Base-by-base conservation (phyloP, 2,329 filamentous ascomycete species). In the Myriangium duriaei region DNA sequence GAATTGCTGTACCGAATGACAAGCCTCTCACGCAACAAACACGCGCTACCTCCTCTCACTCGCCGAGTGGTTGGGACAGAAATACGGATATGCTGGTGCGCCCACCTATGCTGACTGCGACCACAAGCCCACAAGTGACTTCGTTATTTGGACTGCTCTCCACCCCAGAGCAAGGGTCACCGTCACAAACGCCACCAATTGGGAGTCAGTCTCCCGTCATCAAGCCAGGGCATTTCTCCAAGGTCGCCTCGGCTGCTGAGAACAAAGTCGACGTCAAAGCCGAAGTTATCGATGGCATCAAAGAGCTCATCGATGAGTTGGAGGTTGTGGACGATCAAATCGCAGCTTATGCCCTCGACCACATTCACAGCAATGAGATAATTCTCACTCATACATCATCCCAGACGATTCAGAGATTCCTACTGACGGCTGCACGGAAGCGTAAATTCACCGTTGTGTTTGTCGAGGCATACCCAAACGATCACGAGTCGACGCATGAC, bases 271-370 rank as follows among this genome's bases (percentile, higher is more conserved):
- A 92, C 45, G 68, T 96, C 42, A 81, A 86, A 43, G 84, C 84
- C 11, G 91, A 96, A 59, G 81, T 96, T 16, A 79, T 95, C 47
- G 83, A 91, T 50, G 91, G 87, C 30, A 95, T 98, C 51, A 79
- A 85, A 51, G 91, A 98, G 58, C 86, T 98, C 43, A 82, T 93
- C 58, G 91, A 98, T 54, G 91, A 98, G 62, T 78, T 98, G 40
- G 80, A 81, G 47, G 81, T 88, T 54, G 86, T 86, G 5, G 91
- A 95, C 55, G 85, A 93, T 53, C 86, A 94, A 59, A 92, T 98
- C 50, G 83, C 88, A 2, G 76, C 77, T 14, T 81, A 86, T 47
- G 83, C 87, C 2, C 80, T 93, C 45, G 83, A 92, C 33, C 83
- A 95, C 58, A 93, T 98, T 46, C 84, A 93, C 55, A 82, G 84